phyloP scores from a whole-genome alignment of 306 rosid genomes.

The Elaeagnus macrophylla region DNA sequence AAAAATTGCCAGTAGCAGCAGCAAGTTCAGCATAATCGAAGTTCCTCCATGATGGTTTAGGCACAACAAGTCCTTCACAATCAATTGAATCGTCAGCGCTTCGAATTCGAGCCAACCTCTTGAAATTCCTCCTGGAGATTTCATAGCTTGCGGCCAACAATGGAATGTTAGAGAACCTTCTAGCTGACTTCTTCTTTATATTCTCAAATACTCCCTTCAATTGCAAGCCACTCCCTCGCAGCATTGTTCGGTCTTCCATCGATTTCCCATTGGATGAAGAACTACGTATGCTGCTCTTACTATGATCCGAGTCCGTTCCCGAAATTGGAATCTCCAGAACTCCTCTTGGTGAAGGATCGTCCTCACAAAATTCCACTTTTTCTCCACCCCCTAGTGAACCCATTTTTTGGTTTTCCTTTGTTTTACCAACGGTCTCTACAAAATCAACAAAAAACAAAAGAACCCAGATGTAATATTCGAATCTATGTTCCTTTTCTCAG shows the following conservation, averaged over 20 bases:
- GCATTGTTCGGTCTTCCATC: neutral
- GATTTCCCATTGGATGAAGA: conserved; percentile 22
- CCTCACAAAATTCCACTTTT: conserved; percentile 25
- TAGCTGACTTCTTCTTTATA: conserved; percentile 43
- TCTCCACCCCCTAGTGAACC: neutral
- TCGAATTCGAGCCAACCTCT: conserved; percentile 53
- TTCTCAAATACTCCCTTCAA: conserved; percentile 56
- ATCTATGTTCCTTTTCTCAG: conserved; percentile 2
- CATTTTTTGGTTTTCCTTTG: conserved; percentile 28
- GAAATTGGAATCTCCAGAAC: conserved; percentile 49
- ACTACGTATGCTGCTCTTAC: conserved; percentile 16
- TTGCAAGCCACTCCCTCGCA: conserved; percentile 25
- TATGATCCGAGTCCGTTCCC: conserved; percentile 52
- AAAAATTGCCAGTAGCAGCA: conserved; percentile 61
- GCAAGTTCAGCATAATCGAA: conserved; percentile 57
- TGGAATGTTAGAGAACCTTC: conserved; percentile 50
- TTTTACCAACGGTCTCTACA: conserved; percentile 19
- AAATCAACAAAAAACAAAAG: neutral
- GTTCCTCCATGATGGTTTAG: conserved; percentile 78
- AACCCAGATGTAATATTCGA: neutral
- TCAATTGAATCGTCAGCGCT: conserved; percentile 41
- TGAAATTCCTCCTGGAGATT: conserved; percentile 30
- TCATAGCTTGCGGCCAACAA: conserved; percentile 38
- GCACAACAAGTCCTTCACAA: conserved; percentile 24
- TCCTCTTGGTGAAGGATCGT: conserved; percentile 58